Percentiles rank a stretch among this genome's conserved stretches.
These are phyloP conservation scores for Auriscalpium vulgare DNA, from an alignment of 768 basidiomycete genomes.

Conservation along the genomic window DNA sequence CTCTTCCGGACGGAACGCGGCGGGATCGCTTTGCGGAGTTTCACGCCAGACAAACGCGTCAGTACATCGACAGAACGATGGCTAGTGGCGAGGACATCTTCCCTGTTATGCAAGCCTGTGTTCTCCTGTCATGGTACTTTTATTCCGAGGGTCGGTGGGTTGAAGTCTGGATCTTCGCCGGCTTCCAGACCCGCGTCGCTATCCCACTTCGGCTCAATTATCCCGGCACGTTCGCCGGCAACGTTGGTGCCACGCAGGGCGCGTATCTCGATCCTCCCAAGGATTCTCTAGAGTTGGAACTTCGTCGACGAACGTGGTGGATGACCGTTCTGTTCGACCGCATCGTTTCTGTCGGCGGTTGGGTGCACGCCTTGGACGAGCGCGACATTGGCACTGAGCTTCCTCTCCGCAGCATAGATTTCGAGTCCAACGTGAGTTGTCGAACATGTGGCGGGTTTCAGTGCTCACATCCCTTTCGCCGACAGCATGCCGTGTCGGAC, in stretches of 20 bases:
- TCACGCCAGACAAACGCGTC: slow-evolving; percentile 79
- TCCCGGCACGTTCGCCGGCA: slow-evolving; percentile 72
- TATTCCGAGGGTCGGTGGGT: slow-evolving; percentile 88
- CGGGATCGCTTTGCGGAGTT: slow-evolving; percentile 85
- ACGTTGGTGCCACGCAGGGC: slow-evolving; percentile 59
- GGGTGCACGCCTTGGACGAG: slow-evolving; percentile 82
- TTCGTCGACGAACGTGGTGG: slow-evolving; percentile 82
- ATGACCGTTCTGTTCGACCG: slow-evolving; percentile 85
- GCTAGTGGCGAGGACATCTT: slow-evolving; percentile 85
- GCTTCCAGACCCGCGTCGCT: slow-evolving; percentile 75
- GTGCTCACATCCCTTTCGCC: slow-evolving; percentile 9
- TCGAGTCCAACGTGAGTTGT: slow-evolving; percentile 57
- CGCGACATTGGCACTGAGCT: slow-evolving; percentile 80
- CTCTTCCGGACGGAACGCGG: slow-evolving; percentile 64
- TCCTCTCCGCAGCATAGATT: slow-evolving; percentile 68
- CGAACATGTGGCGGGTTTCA: not conserved
- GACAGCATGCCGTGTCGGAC: slow-evolving; percentile 49
- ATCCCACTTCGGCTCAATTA: slow-evolving; percentile 79
- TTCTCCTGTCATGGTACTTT: slow-evolving; percentile 84
- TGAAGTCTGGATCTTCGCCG: slow-evolving; percentile 87
- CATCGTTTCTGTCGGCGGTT: slow-evolving; percentile 61
- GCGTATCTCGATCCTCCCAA: slow-evolving; percentile 78
- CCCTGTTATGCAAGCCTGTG: slow-evolving; percentile 80
- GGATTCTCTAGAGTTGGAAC: slow-evolving; percentile 68
- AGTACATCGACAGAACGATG: slow-evolving; percentile 86